Conservation (phyloP, 2,329 filamentous ascomycete genomes). For the Fusarium liriodendri region DNA sequence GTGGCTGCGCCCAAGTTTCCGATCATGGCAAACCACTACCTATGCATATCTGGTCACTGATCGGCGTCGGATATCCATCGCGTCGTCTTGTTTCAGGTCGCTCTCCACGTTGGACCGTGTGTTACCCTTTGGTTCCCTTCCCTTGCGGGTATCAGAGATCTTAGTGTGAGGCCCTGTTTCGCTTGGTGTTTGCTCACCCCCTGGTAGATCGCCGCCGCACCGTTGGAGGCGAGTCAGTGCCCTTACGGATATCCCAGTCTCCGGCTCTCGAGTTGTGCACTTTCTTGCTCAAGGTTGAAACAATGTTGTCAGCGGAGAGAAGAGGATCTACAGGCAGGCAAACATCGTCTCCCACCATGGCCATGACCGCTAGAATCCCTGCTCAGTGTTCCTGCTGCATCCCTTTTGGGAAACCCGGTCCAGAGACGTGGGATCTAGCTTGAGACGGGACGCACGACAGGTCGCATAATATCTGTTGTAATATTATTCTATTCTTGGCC, state of each 20-base stretch:
- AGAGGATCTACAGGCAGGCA: background rate
- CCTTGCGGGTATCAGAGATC: conserved; percentile 26
- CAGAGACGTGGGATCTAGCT: background rate
- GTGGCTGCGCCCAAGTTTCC: conserved; percentile 11
- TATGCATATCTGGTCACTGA: conserved; percentile 12
- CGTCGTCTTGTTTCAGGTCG: conserved; percentile 42
- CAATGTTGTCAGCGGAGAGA: background rate
- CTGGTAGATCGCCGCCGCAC: conserved; percentile 29
- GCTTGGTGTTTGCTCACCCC: conserved; percentile 25
- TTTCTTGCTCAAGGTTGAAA: conserved; percentile 14
- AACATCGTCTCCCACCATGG: background rate
- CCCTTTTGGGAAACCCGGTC: background rate
- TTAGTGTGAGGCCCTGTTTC: conserved; percentile 27
- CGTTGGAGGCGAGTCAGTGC: conserved; percentile 3
- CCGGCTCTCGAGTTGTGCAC: conserved; percentile 1
- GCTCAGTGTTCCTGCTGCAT: background rate
- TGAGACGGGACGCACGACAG: background rate
- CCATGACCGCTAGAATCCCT: background rate
- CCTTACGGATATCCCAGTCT: conserved; percentile 14
- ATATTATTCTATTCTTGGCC: conserved; percentile 6
- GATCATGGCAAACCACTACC: conserved; percentile 2
- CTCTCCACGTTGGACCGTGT: conserved; percentile 38
- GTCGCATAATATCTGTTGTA: background rate
- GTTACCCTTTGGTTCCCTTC: conserved; percentile 18
- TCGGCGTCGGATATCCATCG: conserved; percentile 20